Percentiles rank a stretch among this genome's conserved stretches.
Conservation (phyloP, 1,284 basidiomycete species). For the Athelia sp. region DNA sequence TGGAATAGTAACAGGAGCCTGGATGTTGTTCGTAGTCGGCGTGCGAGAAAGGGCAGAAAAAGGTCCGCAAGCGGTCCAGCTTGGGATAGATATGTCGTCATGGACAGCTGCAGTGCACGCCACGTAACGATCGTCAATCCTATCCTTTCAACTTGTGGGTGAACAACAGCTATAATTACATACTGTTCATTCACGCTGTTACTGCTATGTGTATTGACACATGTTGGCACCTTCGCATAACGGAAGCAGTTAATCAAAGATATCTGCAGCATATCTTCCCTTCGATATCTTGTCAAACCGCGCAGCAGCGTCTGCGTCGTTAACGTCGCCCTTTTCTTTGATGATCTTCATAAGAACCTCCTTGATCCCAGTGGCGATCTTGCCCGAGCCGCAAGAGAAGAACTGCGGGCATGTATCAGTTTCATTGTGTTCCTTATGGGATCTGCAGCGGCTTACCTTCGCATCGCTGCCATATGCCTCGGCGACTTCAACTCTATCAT, state of each 20-base stretch:
- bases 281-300: slow-evolving; percentile 29
- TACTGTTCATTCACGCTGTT: too few relatives aligned
- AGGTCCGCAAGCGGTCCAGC: too few relatives aligned
- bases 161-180: too few relatives aligned
- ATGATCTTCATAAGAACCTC: slow-evolving; percentile 33
- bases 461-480: slow-evolving; percentile 31
- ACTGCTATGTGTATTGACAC: too few relatives aligned
- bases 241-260: slow-evolving; percentile 40
- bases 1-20: too few relatives aligned
- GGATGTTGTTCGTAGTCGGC: too few relatives aligned
- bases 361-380: slow-evolving; percentile 34
- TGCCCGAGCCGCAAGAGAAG: slow-evolving; percentile 42
- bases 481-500: slow-evolving; percentile 33
- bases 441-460: slow-evolving; percentile 7
- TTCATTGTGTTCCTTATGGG: background rate
- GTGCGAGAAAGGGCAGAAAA: too few relatives aligned
- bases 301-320: slow-evolving; percentile 20
- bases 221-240: too few relatives aligned
- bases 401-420: slow-evolving; percentile 22
- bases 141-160: too few relatives aligned
- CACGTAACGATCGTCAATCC: too few relatives aligned
- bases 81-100: too few relatives aligned
- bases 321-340: slow-evolving; percentile 19
- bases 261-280: slow-evolving; percentile 39
- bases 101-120: too few relatives aligned